Evolutionary conservation across 768 basidiomycete species (phyloP), one percentile per base, ranked within the genome.

Genomic region (Tricholoma flavovirens): DNA sequence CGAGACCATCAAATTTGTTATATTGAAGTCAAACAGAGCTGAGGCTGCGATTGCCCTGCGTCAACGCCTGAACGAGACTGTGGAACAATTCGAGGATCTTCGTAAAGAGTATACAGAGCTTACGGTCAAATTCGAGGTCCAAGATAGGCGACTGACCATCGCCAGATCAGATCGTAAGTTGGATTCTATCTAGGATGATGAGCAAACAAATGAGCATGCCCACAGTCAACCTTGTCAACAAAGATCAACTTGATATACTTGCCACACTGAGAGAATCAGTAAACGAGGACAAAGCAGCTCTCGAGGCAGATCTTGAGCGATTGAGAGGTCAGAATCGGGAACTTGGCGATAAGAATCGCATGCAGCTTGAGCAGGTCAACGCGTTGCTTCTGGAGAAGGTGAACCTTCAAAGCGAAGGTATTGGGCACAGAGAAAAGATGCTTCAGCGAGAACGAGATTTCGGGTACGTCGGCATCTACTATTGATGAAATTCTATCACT

Each of bases 231-330:
- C 79, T 98, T 43, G 88, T 98, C 45, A 90, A 93, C 75, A 93
- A 91, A 68, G 93, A 97, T 66, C 93, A 98, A 67, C 75, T 94
- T 19, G 94, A 95, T 52, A 93, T 95, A 56, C 84, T 98, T 30
- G 80, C 86, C 2, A 84, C 84, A 5, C 74, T 97, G 24, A 86
- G 95, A 40, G 91, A 93, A 56, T 93, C 90, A 1, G 90, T 96
- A 42, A 88, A 87, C 65, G 87, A 90, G 66, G 95, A 98, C 70
- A 93, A 93, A 69, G 77, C 78, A 11, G 81, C 75, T 12, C 77
- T 95, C 9, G 89, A 90, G 65, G 74, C 73, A 1, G 89, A 95
- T 54, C 69, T 89, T 33, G 78, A 78, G 24, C 77, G 77, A 33
- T 69, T 93, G 40, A 81, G 79, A 64, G 81, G 81, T 54, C 82